Evolutionary conservation across 2,329 filamentous ascomycete species (phyloP), one percentile per base, ranked within the genome.

Genomic region (Pseudogymnoascus sp.): DNA sequence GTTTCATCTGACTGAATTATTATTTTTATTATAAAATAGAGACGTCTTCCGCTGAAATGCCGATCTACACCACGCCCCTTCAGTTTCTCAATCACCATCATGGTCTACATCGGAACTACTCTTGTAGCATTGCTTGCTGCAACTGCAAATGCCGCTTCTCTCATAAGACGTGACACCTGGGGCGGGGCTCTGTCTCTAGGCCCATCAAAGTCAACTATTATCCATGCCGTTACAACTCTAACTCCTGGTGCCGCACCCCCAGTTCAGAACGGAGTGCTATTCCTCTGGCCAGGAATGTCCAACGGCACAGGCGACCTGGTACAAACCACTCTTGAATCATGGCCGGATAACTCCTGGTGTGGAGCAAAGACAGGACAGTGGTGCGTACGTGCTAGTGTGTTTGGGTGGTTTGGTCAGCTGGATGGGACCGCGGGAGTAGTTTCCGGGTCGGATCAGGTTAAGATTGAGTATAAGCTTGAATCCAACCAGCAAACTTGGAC

Each of bases 241-340:
- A 74, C 76, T 37, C 76, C 76, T 1, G 77, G 77, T 21, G 64
- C 68, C 1, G 75, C 76, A 0, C 77, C 77, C 5, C 46, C 71
- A 0, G 72, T 71, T 0, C 76, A 78, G 60, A 73, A 71, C 28
- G 76, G 76, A 3, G 69, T 69, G 34, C 71, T 79, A 0, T 77
- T 77, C 68, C 71, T 79, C 37, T 79, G 75, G 76, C 77, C 76
- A 5, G 77, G 77, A 4, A 78, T 79, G 75, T 76, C 74, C 61
- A 79, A 78, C 65, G 76, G 77, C 40, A 79, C 77, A 2, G 76
- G 77, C 1, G 74, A 79, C 60, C 69, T 79, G 14, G 68, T 79
- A 53, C 76, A 78, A 64, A 75, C 76, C 0, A 78, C 76, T 0
- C 69, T 78, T 4, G 76, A 79, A 65, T 73, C 71, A 18, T 78